Evolutionary conservation across 106 monocot species (phyloP), one percentile per base, ranked within the genome.

Genomic region (Platanthera zijinensis): DNA sequence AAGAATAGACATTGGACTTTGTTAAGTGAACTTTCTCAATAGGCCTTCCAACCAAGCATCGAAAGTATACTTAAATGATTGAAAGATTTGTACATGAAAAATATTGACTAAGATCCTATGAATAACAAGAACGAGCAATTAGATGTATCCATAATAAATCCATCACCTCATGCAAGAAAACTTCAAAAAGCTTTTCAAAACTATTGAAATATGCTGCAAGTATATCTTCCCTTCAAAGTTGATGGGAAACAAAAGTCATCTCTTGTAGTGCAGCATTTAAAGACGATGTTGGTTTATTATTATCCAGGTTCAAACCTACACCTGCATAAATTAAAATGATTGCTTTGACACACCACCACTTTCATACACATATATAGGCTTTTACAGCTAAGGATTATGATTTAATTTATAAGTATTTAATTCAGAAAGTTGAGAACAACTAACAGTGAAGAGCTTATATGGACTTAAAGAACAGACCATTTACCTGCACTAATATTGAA

Each of bases 401-500:
- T 66, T 66, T 6, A 28, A 66, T 22, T 32, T 66, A 3, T 66
- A 30, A 66, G 30, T 32, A 32, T 32, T 32, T 32, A 32, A n/a
- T 7, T 66, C 30, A 1, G 25, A 12, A 66, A 18, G 18, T 66
- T 66, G 9, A 10, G 18, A 66, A 63, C 8, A 8, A 7, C 25
- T 63, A 63, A 63, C 63, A 28, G 10, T 5, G 10, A 57, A 74
- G 47, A 76, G 14, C 18, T 52, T 15, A 51, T 14, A 53, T 2
- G 7, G 28, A 21, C 71, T 18, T 9, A 77, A 79, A 61, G 74
- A 82, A 74, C 64, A 80, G 59, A 66, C 61, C 48, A 19, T 75
- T 84, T 89, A 96, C 96, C 96, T 81, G 88, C 90, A 83, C 90
- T 89, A 76, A 96, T 84, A 80, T 89, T 84, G 87, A 93, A 96